Base-by-base conservation (phyloP, 2,329 filamentous ascomycete species). In the Calycina herbarum region DNA sequence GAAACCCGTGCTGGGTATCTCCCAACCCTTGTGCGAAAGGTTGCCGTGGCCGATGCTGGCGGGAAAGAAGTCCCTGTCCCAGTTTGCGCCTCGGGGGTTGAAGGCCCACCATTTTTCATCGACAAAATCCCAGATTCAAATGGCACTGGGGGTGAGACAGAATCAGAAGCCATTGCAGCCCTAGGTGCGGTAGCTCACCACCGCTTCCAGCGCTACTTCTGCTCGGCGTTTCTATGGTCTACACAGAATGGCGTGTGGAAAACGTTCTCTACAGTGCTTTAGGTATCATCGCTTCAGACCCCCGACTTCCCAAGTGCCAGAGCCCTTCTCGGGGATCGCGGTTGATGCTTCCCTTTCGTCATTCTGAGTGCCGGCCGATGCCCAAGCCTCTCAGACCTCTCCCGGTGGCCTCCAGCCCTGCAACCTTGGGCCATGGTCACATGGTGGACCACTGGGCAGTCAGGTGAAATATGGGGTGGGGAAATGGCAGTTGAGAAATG, bases 341-440 rank as follows among this genome's bases (percentile, higher is more conserved):
- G 45, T 51, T 51, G 45, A 24, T 51, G 20, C 45, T 27, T 51
- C 45, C n/a, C 45, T 51, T 51, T 51, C 45, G 45, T 51, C 45
- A 51, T 51, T 6, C n/a, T 24, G 45, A 51, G 45, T 51, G 45
- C 45, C 45, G 45, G 45, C n/a, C 20, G 45, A 51, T 51, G 45
- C 45, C 45, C 45, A 51, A 51, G 20, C 35, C 35, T 51, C 45
- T 51, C 45, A 51, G 20, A 51, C 45, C n/a, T 51, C 45, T 24
- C n/a, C 45, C 10, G n/a, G n/a, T 15, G 45, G 7, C 45, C 45
- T 27, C 45, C n/a, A 48, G 20, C 45, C 45, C n/a, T 48, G 45
- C 45, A 48, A 51, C 45, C 6, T 51, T 24, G 45, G 20, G 10
- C 13, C 45, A 51, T 27, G 45, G 45, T 51, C 45, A 51, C 45